phyloP scores from a whole-genome alignment of 2,329 filamentous ascomycete species.

The Xylariaceae sp. region DNA sequence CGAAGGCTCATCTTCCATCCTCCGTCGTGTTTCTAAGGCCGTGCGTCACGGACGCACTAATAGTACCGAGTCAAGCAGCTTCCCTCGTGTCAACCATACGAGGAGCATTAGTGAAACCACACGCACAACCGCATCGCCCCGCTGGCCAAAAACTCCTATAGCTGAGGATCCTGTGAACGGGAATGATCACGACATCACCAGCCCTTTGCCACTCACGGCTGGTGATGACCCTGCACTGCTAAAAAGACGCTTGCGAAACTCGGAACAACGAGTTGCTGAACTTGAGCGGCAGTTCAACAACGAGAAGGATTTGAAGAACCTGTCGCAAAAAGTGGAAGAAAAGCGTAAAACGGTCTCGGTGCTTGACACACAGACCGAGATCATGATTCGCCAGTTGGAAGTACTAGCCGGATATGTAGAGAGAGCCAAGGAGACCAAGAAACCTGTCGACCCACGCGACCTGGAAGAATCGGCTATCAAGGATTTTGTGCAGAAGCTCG shows the following conservation, averaged over 20 bases:
- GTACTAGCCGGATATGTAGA: constrained; percentile 88
- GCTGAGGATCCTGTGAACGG: constrained; percentile 58
- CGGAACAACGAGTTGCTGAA: constrained; percentile 84
- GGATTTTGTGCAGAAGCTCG: constrained; percentile 80
- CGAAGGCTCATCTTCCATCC: constrained; percentile 77
- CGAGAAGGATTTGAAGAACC: constrained; percentile 71
- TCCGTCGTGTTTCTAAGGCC: constrained; percentile 89
- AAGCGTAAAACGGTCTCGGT: constrained; percentile 96
- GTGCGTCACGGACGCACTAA: constrained; percentile 91
- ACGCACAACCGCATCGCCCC: constrained; percentile 65
- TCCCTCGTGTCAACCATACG: constrained; percentile 56
- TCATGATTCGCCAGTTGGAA: constrained; percentile 91
- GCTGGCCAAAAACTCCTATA: constrained; percentile 73
- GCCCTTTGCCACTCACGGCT: constrained; percentile 68
- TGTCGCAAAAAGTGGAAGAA: constrained; percentile 87
- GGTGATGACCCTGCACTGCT: constrained; percentile 69
- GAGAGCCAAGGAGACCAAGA: constrained; percentile 80
- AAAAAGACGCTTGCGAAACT: constrained; percentile 78
- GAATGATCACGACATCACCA: constrained; percentile 68
- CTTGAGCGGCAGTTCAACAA: constrained; percentile 78
- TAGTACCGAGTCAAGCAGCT: constrained; percentile 67
- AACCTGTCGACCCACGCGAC: constrained; percentile 78
- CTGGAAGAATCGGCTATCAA: constrained; percentile 91
- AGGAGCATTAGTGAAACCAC: constrained; percentile 73
- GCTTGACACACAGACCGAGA: constrained; percentile 91